These are phyloP conservation scores for Bidens hawaiensis DNA, from an alignment of 140 eudicot genomes.

Conservation along the genomic window DNA sequence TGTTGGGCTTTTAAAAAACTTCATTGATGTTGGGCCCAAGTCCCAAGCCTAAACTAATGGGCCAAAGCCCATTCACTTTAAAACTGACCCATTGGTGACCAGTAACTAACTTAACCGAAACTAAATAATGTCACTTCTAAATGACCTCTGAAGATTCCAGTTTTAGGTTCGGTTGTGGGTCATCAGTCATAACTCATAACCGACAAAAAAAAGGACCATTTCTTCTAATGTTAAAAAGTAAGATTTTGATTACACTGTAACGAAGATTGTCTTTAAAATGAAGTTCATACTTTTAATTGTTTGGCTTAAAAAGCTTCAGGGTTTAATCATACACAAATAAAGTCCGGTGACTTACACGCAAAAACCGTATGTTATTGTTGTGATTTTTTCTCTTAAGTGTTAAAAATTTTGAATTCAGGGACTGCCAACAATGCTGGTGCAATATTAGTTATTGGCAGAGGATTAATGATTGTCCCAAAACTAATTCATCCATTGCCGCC, in stretches of 20 bases:
- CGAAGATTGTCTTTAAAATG: too few species aligned
- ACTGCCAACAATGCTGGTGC: slow-evolving; percentile 98
- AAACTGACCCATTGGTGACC: neutral
- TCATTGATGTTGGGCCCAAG: neutral
- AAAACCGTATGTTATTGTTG: neutral
- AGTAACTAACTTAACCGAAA: neutral
- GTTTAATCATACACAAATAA: neutral
- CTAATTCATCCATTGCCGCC: slow-evolving; percentile 97
- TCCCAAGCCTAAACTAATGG: neutral
- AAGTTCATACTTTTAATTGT: neutral
- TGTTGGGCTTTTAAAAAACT: too few species aligned
- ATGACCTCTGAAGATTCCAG: too few species aligned
- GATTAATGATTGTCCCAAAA: slow-evolving; percentile 85
- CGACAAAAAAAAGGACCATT: neutral
- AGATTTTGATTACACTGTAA: too few species aligned
- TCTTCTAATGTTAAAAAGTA: neutral
- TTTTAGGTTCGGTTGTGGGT: too few species aligned
- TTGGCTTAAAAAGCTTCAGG: neutral
- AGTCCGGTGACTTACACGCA: too few species aligned
- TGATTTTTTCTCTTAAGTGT: slow-evolving; percentile 17
- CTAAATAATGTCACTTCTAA: neutral
- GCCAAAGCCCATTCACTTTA: too few species aligned
- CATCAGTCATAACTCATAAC: too few species aligned
- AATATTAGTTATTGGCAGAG: slow-evolving; percentile 88
- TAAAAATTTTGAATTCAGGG: slow-evolving; percentile 37